These are phyloP conservation scores for Pichia deserticola DNA, from an alignment of 805 yeast species.

Conservation along the genomic window DNA sequence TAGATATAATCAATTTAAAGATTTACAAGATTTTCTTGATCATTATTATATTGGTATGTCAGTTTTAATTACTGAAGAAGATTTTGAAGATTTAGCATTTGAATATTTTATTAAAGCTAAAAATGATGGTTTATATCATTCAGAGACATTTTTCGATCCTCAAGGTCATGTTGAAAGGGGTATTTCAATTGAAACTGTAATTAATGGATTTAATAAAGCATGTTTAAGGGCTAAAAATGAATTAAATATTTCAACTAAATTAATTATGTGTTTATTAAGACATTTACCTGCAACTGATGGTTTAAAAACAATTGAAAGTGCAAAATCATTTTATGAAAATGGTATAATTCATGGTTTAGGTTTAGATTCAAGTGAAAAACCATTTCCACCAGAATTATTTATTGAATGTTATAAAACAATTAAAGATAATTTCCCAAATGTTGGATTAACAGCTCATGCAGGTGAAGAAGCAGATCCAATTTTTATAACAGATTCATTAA, in stretches of 20 bases:
- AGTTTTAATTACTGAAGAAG: slow-evolving; percentile 61
- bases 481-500: slow-evolving; percentile 53
- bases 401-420: slow-evolving; percentile 52
- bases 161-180: slow-evolving; percentile 75
- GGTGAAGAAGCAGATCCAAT: slow-evolving; percentile 84
- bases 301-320: slow-evolving; percentile 46
- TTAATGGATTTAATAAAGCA: slow-evolving; percentile 62
- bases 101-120: slow-evolving; percentile 56
- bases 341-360: slow-evolving; percentile 71
- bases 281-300: slow-evolving; percentile 62
- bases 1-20: slow-evolving; percentile 55
- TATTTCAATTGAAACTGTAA: slow-evolving; percentile 49
- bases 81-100: slow-evolving; percentile 74
- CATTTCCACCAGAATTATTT: slow-evolving; percentile 69
- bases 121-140: slow-evolving; percentile 54
- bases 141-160: slow-evolving; percentile 79
- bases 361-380: slow-evolving; percentile 72
- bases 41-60: slow-evolving; percentile 77
- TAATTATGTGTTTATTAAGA: slow-evolving; percentile 77
- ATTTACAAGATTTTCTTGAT: slow-evolving; percentile 71
- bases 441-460: slow-evolving; percentile 75
- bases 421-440: slow-evolving; percentile 40
- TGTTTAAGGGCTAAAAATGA: slow-evolving; percentile 52
- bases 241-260: slow-evolving; percentile 57
- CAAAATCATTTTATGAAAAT: slow-evolving; percentile 42